These are phyloP conservation scores for Dictyostelium purpureum DNA, from an alignment of 78 protist species.

Conservation along the genomic window DNA sequence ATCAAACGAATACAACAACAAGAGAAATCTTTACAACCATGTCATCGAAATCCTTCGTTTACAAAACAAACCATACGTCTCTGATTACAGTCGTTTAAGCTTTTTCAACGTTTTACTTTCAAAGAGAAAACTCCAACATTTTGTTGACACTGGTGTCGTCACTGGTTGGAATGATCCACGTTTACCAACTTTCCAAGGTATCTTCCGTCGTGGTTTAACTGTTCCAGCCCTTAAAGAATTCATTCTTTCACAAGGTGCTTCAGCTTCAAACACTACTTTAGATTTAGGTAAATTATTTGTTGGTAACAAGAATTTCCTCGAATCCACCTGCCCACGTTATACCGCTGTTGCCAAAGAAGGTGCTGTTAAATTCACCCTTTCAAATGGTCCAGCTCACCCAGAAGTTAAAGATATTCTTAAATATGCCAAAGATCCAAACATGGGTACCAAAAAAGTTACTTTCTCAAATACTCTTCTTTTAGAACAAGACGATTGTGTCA, in stretches of 20 bases:
- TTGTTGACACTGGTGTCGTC: slow-evolving; percentile 93
- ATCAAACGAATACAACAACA: slow-evolving; percentile 97
- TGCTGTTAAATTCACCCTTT: slow-evolving; percentile 15
- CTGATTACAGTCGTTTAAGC: slow-evolving; percentile 91
- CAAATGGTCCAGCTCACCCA: slow-evolving; percentile 40
- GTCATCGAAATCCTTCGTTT: slow-evolving; percentile 82
- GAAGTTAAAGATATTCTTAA: slow-evolving; percentile 31
- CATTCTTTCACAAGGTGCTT: slow-evolving; percentile 87
- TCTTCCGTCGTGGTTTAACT: slow-evolving; percentile 95
- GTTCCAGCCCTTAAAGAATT: slow-evolving; percentile 92
- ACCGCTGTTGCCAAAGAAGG: slow-evolving; percentile 16
- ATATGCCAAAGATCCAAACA: slow-evolving; percentile 88
- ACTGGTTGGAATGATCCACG: slow-evolving; percentile 99
- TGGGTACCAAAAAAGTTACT: slow-evolving; percentile 89
- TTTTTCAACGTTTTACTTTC: slow-evolving; percentile 93
- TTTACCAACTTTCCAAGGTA: slow-evolving; percentile 98
- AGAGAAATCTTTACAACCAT: slow-evolving; percentile 95
- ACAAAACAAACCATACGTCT: slow-evolving; percentile 68
- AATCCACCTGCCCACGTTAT: slow-evolving; percentile 86
- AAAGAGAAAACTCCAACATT: slow-evolving; percentile 95
- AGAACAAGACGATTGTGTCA: slow-evolving; percentile 87
- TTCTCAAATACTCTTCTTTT: slow-evolving; percentile 35
- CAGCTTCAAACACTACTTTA: slow-evolving; percentile 53
- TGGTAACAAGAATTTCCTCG: slow-evolving; percentile 94
- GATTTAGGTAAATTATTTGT: slow-evolving; percentile 92